A percentile compares a stretch with the other conserved stretches of the same genome.
Conservation (phyloP, 2,329 filamentous ascomycete genomes). For the Clonostachys chloroleuca region DNA sequence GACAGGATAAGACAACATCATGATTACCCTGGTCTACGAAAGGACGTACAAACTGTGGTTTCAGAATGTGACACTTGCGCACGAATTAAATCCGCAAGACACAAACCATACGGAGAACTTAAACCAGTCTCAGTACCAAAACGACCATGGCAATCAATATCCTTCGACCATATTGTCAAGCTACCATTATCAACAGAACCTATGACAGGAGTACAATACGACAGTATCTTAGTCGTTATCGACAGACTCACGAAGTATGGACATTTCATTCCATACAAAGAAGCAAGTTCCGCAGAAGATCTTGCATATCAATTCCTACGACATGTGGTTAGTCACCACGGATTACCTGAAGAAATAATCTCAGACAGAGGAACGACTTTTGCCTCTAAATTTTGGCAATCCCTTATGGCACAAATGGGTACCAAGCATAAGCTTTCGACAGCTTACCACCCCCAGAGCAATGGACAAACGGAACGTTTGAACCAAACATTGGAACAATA, state of each 20-base stretch:
- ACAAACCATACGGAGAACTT: too few relatives aligned
- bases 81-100: too few relatives aligned
- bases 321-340: conserved; percentile 2
- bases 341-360: conserved; percentile 1
- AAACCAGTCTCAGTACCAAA: too few relatives aligned
- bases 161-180: not conserved
- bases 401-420: not conserved
- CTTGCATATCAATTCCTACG: conserved; percentile 1
- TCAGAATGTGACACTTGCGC: too few relatives aligned
- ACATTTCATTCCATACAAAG: too few relatives aligned
- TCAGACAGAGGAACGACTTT: conserved; percentile 4
- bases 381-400: conserved; percentile 1
- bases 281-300: not conserved
- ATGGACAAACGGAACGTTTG: not conserved
- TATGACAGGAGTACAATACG: conserved; percentile 4
- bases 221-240: conserved; percentile 1
- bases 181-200: conserved; percentile 4
- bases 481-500: conserved; percentile 1
- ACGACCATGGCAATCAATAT: too few relatives aligned
- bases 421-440: conserved; percentile 2
- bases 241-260: not conserved
- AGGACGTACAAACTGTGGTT: too few relatives aligned
- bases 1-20: not conserved
- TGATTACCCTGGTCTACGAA: not conserved
- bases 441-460: not conserved